Conservation (phyloP, 306 rosid species). For the Inga laurina region DNA sequence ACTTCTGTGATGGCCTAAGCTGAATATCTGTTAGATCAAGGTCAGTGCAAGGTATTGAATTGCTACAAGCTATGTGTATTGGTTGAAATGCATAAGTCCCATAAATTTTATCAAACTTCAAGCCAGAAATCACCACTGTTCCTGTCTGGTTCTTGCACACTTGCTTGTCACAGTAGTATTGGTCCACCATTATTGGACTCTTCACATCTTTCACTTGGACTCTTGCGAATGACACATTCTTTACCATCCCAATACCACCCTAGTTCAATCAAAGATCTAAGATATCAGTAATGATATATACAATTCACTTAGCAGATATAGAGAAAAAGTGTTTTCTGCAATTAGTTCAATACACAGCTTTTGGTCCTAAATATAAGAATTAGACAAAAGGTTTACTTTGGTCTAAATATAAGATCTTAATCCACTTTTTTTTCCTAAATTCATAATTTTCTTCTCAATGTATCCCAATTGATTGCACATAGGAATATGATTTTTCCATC, state of each 20-base stretch:
- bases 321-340: not conserved
- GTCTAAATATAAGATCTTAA: too few species aligned
- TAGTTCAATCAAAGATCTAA: constrained; percentile 12
- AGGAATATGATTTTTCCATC: too few species aligned
- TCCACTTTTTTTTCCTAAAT: too few species aligned
- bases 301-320: not conserved
- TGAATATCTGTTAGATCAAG: constrained; percentile 69
- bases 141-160: constrained; percentile 73
- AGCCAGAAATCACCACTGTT: constrained; percentile 62
- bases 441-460: too few species aligned
- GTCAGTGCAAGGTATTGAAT: constrained; percentile 70
- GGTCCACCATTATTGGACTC: constrained; percentile 79
- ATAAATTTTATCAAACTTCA: constrained; percentile 57
- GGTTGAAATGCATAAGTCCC: constrained; percentile 72
- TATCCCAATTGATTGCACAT: too few species aligned
- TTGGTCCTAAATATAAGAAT: too few species aligned
- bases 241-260: constrained; percentile 95
- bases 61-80: constrained; percentile 80
- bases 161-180: constrained; percentile 83
- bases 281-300: not conserved
- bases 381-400: too few species aligned
- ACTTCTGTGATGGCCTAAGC: constrained; percentile 51
- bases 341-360: not conserved
- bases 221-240: constrained; percentile 82
- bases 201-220: constrained; percentile 69